Evolutionary conservation across 495 filamentous ascomycete species (phyloP).

Genomic region (Cenococcum geophilum): DNA sequence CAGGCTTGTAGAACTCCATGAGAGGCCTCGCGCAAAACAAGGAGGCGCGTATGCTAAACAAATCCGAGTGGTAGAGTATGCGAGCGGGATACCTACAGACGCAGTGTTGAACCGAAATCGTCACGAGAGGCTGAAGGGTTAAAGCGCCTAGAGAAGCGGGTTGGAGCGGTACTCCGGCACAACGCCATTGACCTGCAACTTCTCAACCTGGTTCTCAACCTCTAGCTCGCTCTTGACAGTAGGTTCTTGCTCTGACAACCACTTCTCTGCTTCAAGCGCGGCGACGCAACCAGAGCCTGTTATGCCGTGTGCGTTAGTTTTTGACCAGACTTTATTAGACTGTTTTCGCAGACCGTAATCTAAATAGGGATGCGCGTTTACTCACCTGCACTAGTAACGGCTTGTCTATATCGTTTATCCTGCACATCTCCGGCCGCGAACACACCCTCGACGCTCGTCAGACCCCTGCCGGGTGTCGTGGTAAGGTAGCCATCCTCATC

Average conservation of each 20-base stretch:
- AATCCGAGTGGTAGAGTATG: background rate
- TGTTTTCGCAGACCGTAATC: background rate
- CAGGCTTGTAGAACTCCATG: background rate
- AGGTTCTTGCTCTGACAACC: conserved; percentile 65
- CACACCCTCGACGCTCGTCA: conserved; percentile 83
- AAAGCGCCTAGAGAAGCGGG: conserved; percentile 50
- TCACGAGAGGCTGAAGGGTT: background rate
- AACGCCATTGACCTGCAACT: conserved; percentile 43
- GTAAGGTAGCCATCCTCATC: conserved; percentile 86
- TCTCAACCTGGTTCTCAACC: conserved; percentile 39
- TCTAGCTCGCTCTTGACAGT: conserved; percentile 42
- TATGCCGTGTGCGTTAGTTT: conserved; percentile 35
- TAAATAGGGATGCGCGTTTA: conserved; percentile 17
- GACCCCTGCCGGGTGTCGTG: conserved; percentile 80
- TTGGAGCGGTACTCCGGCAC: conserved; percentile 59
- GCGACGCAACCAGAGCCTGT: conserved; percentile 89
- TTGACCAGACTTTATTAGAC: background rate
- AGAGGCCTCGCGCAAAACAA: background rate
- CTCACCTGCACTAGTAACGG: conserved; percentile 94
- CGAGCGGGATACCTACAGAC: background rate
- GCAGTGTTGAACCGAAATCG: background rate
- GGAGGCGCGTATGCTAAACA: conserved; percentile 2
- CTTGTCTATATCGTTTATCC: conserved; percentile 96
- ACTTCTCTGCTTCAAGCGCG: conserved; percentile 92
- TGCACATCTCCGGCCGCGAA: conserved; percentile 98